These are phyloP conservation scores for Tetrapisispora fleetii DNA, from an alignment of 805 yeast genomes.

Conservation along the genomic window DNA sequence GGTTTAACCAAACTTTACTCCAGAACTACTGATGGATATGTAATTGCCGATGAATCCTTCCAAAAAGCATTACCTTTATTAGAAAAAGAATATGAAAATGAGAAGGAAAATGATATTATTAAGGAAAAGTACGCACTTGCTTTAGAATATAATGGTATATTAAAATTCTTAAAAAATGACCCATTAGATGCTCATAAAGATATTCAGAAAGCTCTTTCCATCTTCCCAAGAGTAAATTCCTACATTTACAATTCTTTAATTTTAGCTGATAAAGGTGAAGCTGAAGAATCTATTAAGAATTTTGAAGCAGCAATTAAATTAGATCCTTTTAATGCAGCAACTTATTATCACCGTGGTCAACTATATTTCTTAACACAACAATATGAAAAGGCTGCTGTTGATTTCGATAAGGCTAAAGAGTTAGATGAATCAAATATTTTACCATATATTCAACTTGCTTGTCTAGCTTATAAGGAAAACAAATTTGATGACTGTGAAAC, in stretches of 20 bases:
- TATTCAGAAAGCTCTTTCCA: constrained; percentile 53
- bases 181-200: constrained; percentile 52
- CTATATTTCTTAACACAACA: constrained; percentile 73
- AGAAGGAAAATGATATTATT: constrained; percentile 18
- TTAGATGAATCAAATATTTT: constrained; percentile 68
- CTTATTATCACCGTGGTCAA: constrained; percentile 93
- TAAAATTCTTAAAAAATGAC: constrained; percentile 72
- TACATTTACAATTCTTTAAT: constrained; percentile 75
- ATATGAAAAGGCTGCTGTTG: constrained; percentile 56
- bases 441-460: constrained; percentile 86
- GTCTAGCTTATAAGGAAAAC: constrained; percentile 72
- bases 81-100: constrained; percentile 19
- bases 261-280: constrained; percentile 70
- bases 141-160: constrained; percentile 73
- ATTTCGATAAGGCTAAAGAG: constrained; percentile 68
- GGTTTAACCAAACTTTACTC: constrained; percentile 50
- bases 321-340: constrained; percentile 67
- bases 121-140: constrained; percentile 53
- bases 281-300: constrained; percentile 56
- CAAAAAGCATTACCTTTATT: constrained; percentile 49
- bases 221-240: constrained; percentile 71
- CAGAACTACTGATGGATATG: constrained; percentile 33
- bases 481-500: constrained; percentile 47
- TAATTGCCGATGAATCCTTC: constrained; percentile 33
- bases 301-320: constrained; percentile 62